A percentile compares a stretch with the other conserved stretches of the same genome.
Evolutionary conservation across 192 early-diverging fungal genomes (phyloP).

Genomic region (Coemansia sp.): DNA sequence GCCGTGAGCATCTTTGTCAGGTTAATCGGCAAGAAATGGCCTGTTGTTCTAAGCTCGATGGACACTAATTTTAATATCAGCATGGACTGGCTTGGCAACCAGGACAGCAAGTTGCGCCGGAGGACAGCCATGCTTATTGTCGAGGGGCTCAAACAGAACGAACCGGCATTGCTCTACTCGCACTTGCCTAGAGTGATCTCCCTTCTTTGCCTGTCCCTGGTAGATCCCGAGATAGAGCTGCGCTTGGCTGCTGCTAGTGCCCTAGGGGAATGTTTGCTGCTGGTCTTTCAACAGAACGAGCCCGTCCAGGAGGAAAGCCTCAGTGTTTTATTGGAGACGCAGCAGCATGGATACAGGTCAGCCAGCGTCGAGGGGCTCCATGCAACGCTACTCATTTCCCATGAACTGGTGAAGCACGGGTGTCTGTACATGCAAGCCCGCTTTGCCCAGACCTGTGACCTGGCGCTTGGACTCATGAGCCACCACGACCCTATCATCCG

Average conservation of each 20-base stretch:
- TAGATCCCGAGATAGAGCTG: slow-evolving; percentile 79
- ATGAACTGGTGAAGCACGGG: slow-evolving; percentile 77
- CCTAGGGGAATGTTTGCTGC: slow-evolving; percentile 75
- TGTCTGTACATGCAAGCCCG: slow-evolving; percentile 83
- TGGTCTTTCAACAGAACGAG: slow-evolving; percentile 48
- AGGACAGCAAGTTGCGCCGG: slow-evolving; percentile 32
- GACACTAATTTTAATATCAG: slow-evolving; percentile 36
- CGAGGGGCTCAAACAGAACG: slow-evolving; percentile 22
- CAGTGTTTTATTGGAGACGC: slow-evolving; percentile 79
- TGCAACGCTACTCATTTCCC: slow-evolving; percentile 76
- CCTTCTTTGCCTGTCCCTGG: slow-evolving; percentile 65
- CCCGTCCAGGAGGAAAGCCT: slow-evolving; percentile 77
- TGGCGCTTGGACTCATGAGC: slow-evolving; percentile 74
- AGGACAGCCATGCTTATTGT: slow-evolving; percentile 35
- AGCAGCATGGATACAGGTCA: slow-evolving; percentile 66
- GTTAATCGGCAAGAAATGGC: slow-evolving; percentile 31
- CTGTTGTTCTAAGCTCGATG: slow-evolving; percentile 12
- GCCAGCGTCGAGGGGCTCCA: slow-evolving; percentile 80
- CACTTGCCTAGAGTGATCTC: slow-evolving; percentile 83
- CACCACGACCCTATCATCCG: slow-evolving; percentile 77
- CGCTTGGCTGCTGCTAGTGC: slow-evolving; percentile 85
- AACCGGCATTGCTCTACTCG: slow-evolving; percentile 75
- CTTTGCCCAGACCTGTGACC: slow-evolving; percentile 73
- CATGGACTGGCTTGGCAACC: slow-evolving; percentile 41
- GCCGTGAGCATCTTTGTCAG: slow-evolving; percentile 21